Conservation (phyloP, 1,284 basidiomycete genomes). For the Ceratobasidium sp. region DNA sequence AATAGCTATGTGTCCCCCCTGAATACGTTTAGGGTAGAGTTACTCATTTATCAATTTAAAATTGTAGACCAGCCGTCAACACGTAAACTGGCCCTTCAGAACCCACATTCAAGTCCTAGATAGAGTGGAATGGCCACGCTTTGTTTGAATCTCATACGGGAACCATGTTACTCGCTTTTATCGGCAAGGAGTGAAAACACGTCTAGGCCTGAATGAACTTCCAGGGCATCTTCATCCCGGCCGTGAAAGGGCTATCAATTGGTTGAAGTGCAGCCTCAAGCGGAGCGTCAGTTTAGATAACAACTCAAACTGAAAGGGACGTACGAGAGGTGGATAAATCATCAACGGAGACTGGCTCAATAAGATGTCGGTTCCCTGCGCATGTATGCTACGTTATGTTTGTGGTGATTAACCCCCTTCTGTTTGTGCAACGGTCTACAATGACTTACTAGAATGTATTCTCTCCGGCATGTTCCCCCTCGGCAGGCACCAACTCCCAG, state of each 20-base stretch:
- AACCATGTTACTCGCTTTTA: too few relatives aligned
- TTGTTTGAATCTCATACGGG: too few relatives aligned
- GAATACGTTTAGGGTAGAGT: too few relatives aligned
- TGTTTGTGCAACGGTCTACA: neutral
- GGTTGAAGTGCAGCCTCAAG: neutral
- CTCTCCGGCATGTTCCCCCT: neutral
- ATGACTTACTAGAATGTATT: neutral
- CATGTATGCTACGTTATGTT: neutral
- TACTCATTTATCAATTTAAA: too few relatives aligned
- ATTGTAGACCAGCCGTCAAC: too few relatives aligned
- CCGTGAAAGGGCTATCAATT: neutral
- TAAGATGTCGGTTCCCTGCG: neutral
- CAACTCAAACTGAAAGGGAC: neutral
- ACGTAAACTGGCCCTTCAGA: too few relatives aligned
- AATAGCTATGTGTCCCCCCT: too few relatives aligned
- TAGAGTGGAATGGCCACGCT: too few relatives aligned
- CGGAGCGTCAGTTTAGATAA: neutral
- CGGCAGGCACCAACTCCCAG: neutral
- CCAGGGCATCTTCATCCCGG: neutral
- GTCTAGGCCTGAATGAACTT: neutral
- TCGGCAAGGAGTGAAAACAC: neutral
- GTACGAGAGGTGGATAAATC: neutral
- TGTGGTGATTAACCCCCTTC: neutral
- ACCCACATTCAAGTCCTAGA: too few relatives aligned
- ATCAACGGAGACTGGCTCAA: slow-evolving; percentile 5